A percentile compares a stretch with the other conserved stretches of the same genome.
Conservation (phyloP, 1,284 basidiomycete genomes). For the Xanthoconium separans region DNA sequence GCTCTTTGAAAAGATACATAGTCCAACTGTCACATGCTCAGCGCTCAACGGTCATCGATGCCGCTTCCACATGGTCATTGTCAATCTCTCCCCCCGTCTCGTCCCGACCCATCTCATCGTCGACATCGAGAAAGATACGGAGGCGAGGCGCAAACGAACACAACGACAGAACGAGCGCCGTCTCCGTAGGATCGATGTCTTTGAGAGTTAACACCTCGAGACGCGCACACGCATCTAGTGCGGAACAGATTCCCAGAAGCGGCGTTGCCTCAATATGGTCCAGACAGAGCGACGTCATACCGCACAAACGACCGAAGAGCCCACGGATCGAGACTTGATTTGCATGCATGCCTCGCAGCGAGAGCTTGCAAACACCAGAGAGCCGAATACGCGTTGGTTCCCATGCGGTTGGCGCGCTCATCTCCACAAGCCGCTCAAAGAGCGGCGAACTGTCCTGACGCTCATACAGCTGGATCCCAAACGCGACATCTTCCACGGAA, state of each 20-base stretch:
- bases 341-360: constrained; percentile 13
- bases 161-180: constrained; percentile 3
- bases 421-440: constrained; percentile 13
- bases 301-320: constrained; percentile 9
- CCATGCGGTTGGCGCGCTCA: neutral
- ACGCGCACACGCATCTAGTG: constrained; percentile 2
- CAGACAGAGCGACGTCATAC: constrained; percentile 11
- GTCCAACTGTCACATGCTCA: neutral
- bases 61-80: neutral
- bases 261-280: constrained; percentile 10
- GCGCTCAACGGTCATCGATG: neutral
- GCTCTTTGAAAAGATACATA: neutral
- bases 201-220: constrained; percentile 16
- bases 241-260: constrained; percentile 8
- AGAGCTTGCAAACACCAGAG: constrained; percentile 11
- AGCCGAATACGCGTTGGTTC: constrained; percentile 1
- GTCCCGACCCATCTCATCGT: neutral
- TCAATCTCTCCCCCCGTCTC: neutral
- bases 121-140: constrained; percentile 22
- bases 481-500: constrained; percentile 45
- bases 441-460: constrained; percentile 20
- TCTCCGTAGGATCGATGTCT: constrained; percentile 4
- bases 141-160: constrained; percentile 5
- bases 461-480: constrained; percentile 23
- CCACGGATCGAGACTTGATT: neutral